Evolutionary conservation across 257 asterid species (phyloP), one percentile per base, ranked within the genome.

Genomic region (Eustoma russellianum): DNA sequence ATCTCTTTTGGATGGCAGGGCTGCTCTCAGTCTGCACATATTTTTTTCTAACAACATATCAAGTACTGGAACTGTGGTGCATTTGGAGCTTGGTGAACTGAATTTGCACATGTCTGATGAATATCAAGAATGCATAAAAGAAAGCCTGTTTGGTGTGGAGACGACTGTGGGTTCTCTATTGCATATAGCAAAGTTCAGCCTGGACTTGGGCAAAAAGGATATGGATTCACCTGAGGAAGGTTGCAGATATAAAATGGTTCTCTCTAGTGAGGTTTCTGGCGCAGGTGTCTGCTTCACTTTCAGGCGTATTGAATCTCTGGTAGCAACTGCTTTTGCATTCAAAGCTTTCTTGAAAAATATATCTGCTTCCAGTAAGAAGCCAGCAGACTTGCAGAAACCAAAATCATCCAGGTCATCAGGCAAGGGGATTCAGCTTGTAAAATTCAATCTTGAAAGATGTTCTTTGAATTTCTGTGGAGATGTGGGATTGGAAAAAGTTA

Each of bases 91-190:
- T 57, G 95, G 97, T 56, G 99, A 92, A 78, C 70, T 85, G 52
- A 92, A 88, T 80, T 74, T 92, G 63, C 89, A 85, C 69, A 73
- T 79, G 91, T 86, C 99, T 68, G 99, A 92, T 77, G 99, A 88
- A 72, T 81, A 92, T 71, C 94, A 86, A 67, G 97, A 85, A 61
- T 82, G 93, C 82, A 71, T 83, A 82, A 88, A 88, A 71, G 95
- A 88, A 65, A 83, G 80, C 81, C 81, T 83, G 68, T 88, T 85
- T 61, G 85, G 83, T 2, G 88, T 83, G 64, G 99, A 92, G 80
- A 79, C 92, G 35, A 85, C 78, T 73, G 81, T 75, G 45, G 88
- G 91, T 44, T 85, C 99, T 33, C 55, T 92, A 64, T 62, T 83
- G 79, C 95, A 92, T 68, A 71, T 88, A 68, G 93, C 93, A 55